Conservation (phyloP, 805 yeast genomes). For the Starmerella apicola region DNA sequence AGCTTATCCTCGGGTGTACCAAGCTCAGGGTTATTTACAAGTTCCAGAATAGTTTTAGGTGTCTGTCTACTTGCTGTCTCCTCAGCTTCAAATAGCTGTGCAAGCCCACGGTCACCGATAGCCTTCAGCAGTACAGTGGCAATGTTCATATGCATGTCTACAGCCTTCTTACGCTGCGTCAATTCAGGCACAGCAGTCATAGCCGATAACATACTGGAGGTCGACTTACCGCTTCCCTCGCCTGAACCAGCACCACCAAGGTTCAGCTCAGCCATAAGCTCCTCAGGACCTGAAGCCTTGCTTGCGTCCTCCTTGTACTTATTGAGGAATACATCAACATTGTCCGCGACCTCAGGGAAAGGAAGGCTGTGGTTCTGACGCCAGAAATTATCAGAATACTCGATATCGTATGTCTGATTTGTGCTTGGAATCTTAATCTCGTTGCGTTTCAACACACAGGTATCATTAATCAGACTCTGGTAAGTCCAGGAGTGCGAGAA, state of each 20-base stretch:
- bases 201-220: constrained; percentile 65
- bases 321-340: constrained; percentile 73
- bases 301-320: constrained; percentile 78
- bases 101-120: constrained; percentile 75
- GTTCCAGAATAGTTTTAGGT: constrained; percentile 45
- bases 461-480: constrained; percentile 91
- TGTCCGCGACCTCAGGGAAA: constrained; percentile 98
- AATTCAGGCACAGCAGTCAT: constrained; percentile 86
- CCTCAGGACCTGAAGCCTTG: constrained; percentile 63
- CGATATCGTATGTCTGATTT: constrained; percentile 64
- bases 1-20: constrained; percentile 58
- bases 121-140: constrained; percentile 72
- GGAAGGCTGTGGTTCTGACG: constrained; percentile 68
- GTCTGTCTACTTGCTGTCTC: constrained; percentile 46
- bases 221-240: constrained; percentile 51
- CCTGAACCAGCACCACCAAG: constrained; percentile 41
- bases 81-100: constrained; percentile 87
- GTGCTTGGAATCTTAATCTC: constrained; percentile 49
- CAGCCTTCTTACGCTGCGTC: constrained; percentile 71
- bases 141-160: constrained; percentile 96
- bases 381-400: constrained; percentile 93
- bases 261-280: constrained; percentile 36
- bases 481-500: constrained; percentile 96
- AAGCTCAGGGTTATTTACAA: constrained; percentile 43
- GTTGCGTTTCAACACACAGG: constrained; percentile 68